These are phyloP conservation scores for Lentinula boryana DNA, from an alignment of 768 basidiomycete genomes.

Conservation along the genomic window DNA sequence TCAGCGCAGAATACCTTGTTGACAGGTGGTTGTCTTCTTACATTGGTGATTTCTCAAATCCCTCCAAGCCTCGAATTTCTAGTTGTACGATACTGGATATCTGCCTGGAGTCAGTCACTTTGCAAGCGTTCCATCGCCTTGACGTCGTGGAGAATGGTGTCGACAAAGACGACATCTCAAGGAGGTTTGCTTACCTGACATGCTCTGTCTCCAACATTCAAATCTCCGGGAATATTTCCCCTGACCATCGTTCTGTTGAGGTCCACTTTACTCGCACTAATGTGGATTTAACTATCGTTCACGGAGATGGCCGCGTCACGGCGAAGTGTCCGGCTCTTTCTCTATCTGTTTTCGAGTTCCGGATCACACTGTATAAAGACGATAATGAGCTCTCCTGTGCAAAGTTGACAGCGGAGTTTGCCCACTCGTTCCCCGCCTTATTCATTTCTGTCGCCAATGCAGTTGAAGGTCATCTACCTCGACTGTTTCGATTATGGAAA, in stretches of 20 bases:
- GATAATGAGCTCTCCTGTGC: neutral
- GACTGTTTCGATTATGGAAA: slow-evolving; percentile 16
- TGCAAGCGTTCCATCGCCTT: neutral
- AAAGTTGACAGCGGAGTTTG: neutral
- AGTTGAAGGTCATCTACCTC: slow-evolving; percentile 6
- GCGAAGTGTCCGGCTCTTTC: neutral
- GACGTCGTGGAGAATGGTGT: neutral
- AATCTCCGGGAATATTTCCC: neutral
- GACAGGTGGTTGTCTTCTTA: slow-evolving; percentile 1
- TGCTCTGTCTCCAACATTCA: neutral
- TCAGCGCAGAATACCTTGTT: neutral
- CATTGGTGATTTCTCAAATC: neutral
- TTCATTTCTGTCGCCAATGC: neutral
- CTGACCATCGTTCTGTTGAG: neutral
- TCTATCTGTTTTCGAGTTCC: neutral
- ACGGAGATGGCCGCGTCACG: neutral
- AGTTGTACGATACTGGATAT: neutral
- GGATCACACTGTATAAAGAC: neutral
- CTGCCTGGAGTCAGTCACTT: neutral
- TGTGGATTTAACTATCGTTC: neutral
- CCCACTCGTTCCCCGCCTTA: neutral
- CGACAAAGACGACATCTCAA: neutral
- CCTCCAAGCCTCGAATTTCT: neutral
- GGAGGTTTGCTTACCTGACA: neutral
- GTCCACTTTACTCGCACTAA: neutral